Conservation (phyloP, 202 grass and related monocot genomes). For the Setaria italica region DNA sequence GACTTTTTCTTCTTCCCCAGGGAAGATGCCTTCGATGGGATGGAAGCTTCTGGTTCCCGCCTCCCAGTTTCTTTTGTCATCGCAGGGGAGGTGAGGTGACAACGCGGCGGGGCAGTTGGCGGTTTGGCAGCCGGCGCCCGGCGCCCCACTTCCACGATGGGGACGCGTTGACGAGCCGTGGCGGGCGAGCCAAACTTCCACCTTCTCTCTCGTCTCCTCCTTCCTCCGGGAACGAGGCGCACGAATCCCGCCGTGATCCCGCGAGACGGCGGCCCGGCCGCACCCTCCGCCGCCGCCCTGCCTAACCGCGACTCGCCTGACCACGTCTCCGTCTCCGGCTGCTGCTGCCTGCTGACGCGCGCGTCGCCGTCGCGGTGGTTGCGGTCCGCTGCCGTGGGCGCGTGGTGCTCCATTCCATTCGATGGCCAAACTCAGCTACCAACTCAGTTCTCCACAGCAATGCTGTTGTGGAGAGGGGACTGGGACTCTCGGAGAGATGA, state of each 20-base stretch:
- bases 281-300: not conserved
- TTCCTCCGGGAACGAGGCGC: not conserved
- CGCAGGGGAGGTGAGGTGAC: not conserved
- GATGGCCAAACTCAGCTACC: not conserved
- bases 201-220: not conserved
- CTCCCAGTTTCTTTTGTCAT: not conserved
- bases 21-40: not conserved
- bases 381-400: constrained; percentile 35
- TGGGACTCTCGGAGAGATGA: no score
- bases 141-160: constrained; percentile 4
- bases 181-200: constrained; percentile 2
- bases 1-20: not conserved
- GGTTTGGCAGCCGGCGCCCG: not conserved
- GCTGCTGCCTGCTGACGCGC: not conserved
- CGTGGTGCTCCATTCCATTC: constrained; percentile 8
- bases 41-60: constrained; percentile 17
- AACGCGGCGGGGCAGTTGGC: not conserved
- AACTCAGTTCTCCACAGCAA: not conserved
- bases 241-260: constrained; percentile 13
- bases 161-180: constrained; percentile 10
- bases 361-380: not conserved
- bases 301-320: not conserved
- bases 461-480: no score
- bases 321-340: not conserved
- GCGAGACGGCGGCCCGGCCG: not conserved